A percentile compares a stretch with the other conserved stretches of the same genome.
Evolutionary conservation across 148 eudicot species (phyloP).

Genomic region (Dysphania ambrosioides): DNA sequence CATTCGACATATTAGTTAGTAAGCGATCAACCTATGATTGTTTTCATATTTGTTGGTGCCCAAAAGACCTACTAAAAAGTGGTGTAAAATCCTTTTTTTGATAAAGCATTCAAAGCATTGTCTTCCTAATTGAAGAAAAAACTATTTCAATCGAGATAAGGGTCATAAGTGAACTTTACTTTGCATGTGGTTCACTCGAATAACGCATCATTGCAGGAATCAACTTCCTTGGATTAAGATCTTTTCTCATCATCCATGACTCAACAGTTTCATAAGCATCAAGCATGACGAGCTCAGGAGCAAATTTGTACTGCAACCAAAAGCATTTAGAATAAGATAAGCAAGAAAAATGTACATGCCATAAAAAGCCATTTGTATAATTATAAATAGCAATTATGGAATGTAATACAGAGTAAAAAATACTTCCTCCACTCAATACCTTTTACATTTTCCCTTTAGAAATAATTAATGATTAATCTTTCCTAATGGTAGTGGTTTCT

Average conservation of each 20-base stretch:
- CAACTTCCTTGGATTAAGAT: slow-evolving; percentile 86
- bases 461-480: not conserved
- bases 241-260: slow-evolving; percentile 86
- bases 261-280: slow-evolving; percentile 99
- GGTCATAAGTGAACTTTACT: slow-evolving; percentile 41
- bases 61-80: too few relatives aligned
- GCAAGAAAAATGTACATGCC: not conserved
- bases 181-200: slow-evolving; percentile 97
- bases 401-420: not conserved
- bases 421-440: too few relatives aligned
- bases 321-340: slow-evolving; percentile 8
- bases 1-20: too few relatives aligned
- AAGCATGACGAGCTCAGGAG: slow-evolving; percentile 97
- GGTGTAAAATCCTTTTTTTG: too few relatives aligned
- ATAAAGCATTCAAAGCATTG: too few relatives aligned
- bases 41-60: not conserved
- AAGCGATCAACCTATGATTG: not conserved
- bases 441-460: not conserved
- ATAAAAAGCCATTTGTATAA: slow-evolving; percentile 9
- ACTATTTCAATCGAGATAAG: not conserved
- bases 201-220: slow-evolving; percentile 99
- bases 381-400: not conserved
- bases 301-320: slow-evolving; percentile 86
- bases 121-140: not conserved
- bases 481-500: not conserved